Percentiles rank a stretch among this genome's conserved stretches.
These are phyloP conservation scores for Atkinsonella texensis DNA, from an alignment of 2,329 filamentous ascomycete genomes.

Conservation along the genomic window DNA sequence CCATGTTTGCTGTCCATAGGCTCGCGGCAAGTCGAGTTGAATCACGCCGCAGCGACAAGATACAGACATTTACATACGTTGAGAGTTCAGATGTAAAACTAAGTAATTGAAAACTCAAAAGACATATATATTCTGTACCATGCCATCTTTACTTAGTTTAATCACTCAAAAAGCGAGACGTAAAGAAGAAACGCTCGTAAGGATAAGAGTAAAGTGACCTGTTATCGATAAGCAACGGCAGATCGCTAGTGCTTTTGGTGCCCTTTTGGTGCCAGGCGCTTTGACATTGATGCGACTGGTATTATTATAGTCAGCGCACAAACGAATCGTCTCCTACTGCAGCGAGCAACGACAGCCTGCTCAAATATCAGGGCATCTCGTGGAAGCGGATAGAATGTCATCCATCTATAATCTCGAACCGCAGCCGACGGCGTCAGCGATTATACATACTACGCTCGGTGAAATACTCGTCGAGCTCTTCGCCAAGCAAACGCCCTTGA, in stretches of 20 bases:
- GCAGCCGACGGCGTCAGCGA: conserved; percentile 81
- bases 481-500: conserved; percentile 83
- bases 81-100: no score
- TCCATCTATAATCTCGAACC: conserved; percentile 90
- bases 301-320: neutral
- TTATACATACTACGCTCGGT: conserved; percentile 81
- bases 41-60: no score
- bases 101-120: no score
- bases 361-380: neutral
- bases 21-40: no score
- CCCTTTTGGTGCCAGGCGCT: no score
- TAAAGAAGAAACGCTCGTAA: neutral
- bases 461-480: conserved; percentile 89
- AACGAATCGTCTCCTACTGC: neutral
- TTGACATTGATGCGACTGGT: neutral
- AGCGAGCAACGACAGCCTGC: neutral
- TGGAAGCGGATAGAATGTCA: conserved; percentile 56
- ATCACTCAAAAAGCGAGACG: no score
- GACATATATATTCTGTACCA: no score
- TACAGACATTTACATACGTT: no score
- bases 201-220: neutral
- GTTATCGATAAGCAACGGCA: conserved; percentile 1
- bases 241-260: no score
- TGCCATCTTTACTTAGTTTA: no score
- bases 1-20: no score